Evolutionary conservation across 2,329 filamentous ascomycete species (phyloP), one percentile per base, ranked within the genome.

Genomic region (Fusarium pilosicola): DNA sequence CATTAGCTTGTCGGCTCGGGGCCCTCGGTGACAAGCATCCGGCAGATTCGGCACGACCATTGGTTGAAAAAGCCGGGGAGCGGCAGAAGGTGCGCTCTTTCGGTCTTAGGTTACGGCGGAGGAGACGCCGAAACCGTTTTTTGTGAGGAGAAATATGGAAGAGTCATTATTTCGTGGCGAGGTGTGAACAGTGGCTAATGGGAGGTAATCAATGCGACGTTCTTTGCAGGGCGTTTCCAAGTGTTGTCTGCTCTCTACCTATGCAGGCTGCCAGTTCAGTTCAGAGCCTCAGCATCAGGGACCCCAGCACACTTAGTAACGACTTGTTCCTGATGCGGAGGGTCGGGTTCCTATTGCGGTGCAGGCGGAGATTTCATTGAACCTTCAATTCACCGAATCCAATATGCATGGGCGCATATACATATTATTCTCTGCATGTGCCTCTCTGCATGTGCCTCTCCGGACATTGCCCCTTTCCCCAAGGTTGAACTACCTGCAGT

Each of bases 1-100:
- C 81, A 82, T 79, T 68, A 70, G 80, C 77, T 77, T 77, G 67
- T 81, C 79, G 79, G 79, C 80, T 81, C 79, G 80, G 80, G 79
- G 55, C 57, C 72, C 77, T 83, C 81, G 81, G 81, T 73, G 80
- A 81, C 83, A 83, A 79, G 74, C 52, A 48, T 58, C 71, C 71
- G 68, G 65, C 36, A 65, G 46, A 73, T 78, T 63, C 65, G 56
- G 64, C 34, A 28, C 65, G 59, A 34, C 78, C 62, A 83, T 83
- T 83, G 81, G 82, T 56, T 73, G 71, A 69, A 68, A 61, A 65
- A 41, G 42, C 70, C 69, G 60, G 68, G 73, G 52, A 52, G 59
- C 57, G 66, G 71, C 68, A 73, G 48, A 51, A 45, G 60, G 60
- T 58, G 56, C 49, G 54, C 51, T 73, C 41, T 54, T 71, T 70